phyloP scores from a whole-genome alignment of 2,329 filamentous ascomycete species.

The Dactylonectria estremocensis region DNA sequence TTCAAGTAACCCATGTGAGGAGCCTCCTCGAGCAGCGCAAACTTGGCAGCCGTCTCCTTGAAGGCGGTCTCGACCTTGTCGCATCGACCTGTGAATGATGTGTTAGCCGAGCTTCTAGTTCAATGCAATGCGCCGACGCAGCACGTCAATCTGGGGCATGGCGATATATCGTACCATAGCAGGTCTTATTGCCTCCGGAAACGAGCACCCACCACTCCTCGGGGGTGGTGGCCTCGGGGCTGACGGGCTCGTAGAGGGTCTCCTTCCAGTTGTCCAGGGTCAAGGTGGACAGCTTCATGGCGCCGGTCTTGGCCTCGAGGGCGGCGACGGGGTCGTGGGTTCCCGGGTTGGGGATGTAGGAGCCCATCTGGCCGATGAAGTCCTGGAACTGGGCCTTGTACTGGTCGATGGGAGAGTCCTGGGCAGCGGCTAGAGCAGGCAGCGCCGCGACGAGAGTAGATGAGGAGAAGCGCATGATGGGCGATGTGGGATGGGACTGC shows the following conservation, averaged over 20 bases:
- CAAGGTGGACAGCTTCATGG: constrained; percentile 65
- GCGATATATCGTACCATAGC: constrained; percentile 68
- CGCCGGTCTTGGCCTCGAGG: constrained; percentile 57
- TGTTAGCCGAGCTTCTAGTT: constrained; percentile 36
- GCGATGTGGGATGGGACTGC: constrained; percentile 14
- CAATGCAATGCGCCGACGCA: constrained; percentile 17
- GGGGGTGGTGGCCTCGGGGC: constrained; percentile 71
- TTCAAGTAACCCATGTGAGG: constrained; percentile 80
- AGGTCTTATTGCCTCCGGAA: constrained; percentile 84
- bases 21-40: constrained; percentile 72
- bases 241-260: constrained; percentile 74
- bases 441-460: constrained; percentile 67
- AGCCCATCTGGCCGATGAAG: constrained; percentile 73
- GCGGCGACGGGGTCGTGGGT: constrained; percentile 59
- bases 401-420: constrained; percentile 67
- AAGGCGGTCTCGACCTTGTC: constrained; percentile 74
- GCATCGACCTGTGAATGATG: constrained; percentile 71
- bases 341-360: constrained; percentile 66
- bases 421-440: constrained; percentile 69
- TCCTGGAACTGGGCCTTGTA: constrained; percentile 76
- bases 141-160: constrained; percentile 14
- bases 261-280: constrained; percentile 81
- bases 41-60: constrained; percentile 75
- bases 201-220: constrained; percentile 85
- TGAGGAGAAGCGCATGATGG: constrained; percentile 71